A percentile compares a stretch with the other conserved stretches of the same genome.
These are phyloP conservation scores for Ampelocalamus luodianensis DNA, from an alignment of 176 grass and related monocot species.

Conservation along the genomic window DNA sequence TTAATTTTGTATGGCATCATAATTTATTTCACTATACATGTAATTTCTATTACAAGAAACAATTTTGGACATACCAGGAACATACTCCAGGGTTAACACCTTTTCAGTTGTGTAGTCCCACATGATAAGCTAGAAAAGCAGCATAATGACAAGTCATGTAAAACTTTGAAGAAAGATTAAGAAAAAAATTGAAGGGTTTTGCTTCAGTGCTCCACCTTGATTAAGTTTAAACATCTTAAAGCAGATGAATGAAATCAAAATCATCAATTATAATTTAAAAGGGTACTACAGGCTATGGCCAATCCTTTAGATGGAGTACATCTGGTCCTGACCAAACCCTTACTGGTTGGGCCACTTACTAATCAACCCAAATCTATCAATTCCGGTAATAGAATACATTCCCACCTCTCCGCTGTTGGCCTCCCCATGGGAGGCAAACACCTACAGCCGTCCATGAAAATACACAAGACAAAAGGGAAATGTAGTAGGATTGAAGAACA, in stretches of 20 bases:
- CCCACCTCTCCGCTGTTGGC: neutral
- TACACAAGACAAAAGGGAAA: neutral
- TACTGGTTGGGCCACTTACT: neutral
- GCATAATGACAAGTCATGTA: constrained; percentile 42
- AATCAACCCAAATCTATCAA: constrained; percentile 18
- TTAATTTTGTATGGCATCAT: neutral
- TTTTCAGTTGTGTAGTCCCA: constrained; percentile 92
- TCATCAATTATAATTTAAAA: constrained; percentile 25
- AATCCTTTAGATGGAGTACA: too few species aligned
- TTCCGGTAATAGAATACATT: neutral
- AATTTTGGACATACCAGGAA: constrained; percentile 70
- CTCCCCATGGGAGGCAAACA: neutral
- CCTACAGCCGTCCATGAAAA: neutral
- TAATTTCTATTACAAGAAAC: constrained; percentile 17
- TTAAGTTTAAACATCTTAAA: constrained; percentile 26
- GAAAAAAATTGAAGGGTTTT: neutral
- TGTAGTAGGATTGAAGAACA: neutral
- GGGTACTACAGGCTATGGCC: neutral
- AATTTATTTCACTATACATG: neutral
- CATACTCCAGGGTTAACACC: constrained; percentile 90
- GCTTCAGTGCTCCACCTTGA: constrained; percentile 39
- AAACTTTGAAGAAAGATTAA: constrained; percentile 31
- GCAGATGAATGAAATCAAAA: neutral
- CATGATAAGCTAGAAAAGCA: constrained; percentile 77
- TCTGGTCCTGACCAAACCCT: neutral